phyloP scores from a whole-genome alignment of 805 yeast genomes.

The Candida lessepsii region DNA sequence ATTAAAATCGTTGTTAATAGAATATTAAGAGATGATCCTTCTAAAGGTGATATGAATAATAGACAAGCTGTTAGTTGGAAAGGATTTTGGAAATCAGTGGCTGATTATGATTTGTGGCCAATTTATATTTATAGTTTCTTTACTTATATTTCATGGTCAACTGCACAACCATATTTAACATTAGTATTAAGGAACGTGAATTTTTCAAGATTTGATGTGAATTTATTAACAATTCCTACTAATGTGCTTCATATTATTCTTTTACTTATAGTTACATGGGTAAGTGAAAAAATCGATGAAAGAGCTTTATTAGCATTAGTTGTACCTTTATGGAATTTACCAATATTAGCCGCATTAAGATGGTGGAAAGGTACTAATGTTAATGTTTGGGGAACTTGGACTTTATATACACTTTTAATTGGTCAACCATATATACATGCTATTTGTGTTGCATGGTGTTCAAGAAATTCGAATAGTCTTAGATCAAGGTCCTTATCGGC shows the following conservation, averaged over 20 bases:
- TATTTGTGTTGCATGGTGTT: slow-evolving; percentile 27
- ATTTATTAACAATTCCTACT: slow-evolving; percentile 23
- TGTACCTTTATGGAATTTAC: slow-evolving; percentile 9
- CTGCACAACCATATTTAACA: slow-evolving; percentile 41
- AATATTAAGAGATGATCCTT: slow-evolving; percentile 27
- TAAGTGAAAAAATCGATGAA: slow-evolving; percentile 33
- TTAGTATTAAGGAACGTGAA: slow-evolving; percentile 40
- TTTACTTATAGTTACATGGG: slow-evolving; percentile 33
- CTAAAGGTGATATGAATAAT: slow-evolving; percentile 30
- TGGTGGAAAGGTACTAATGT: slow-evolving; percentile 29
- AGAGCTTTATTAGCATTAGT: slow-evolving; percentile 19
- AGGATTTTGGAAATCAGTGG: slow-evolving; percentile 16
- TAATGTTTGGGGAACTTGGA: slow-evolving; percentile 35
- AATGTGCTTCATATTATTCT: slow-evolving; percentile 32
- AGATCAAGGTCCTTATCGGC: slow-evolving; percentile 28
- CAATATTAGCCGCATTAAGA: slow-evolving; percentile 30
- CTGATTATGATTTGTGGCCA: slow-evolving; percentile 28
- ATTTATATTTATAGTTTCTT: slow-evolving; percentile 25
- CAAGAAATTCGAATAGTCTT: slow-evolving; percentile 24
- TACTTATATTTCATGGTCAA: slow-evolving; percentile 11
- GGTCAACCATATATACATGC: slow-evolving; percentile 35
- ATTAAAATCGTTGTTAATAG: slow-evolving; percentile 26
- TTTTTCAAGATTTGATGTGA: slow-evolving; percentile 20
- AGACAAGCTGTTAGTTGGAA: slow-evolving; percentile 22
- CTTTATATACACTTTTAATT: slow-evolving; percentile 20